Evolutionary conservation across 192 early-diverging fungal genomes (phyloP).

Genomic region (Backusella sp.): DNA sequence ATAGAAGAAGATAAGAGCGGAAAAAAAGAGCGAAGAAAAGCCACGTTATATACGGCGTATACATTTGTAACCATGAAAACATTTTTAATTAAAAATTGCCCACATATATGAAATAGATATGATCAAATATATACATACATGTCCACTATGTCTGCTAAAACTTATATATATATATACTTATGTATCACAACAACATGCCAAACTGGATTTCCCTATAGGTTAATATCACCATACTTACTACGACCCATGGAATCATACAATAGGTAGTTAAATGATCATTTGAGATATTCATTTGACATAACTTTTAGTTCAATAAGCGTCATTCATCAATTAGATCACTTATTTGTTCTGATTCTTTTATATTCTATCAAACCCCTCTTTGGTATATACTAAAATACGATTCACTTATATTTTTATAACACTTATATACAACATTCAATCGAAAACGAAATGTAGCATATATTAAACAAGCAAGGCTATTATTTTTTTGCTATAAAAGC

Average conservation of each 20-base stretch:
- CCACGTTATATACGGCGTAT: neutral
- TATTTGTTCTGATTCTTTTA: neutral
- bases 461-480: neutral
- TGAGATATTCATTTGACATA: slow-evolving; percentile 1
- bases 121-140: neutral
- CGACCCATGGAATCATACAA: neutral
- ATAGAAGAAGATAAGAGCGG: neutral
- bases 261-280: neutral
- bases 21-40: neutral
- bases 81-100: neutral
- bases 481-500: neutral
- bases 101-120: neutral
- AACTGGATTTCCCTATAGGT: neutral
- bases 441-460: neutral
- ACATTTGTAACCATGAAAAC: neutral
- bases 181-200: neutral
- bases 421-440: neutral
- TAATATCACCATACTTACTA: neutral
- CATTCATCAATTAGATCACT: neutral
- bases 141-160: neutral
- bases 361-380: neutral
- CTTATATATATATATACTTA: neutral
- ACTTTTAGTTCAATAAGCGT: neutral
- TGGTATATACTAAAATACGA: neutral
- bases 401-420: neutral